Percentiles rank a stretch among this genome's conserved stretches.
These are phyloP conservation scores for Hypoxylon sp. DNA, from an alignment of 2,329 filamentous ascomycete species.

Conservation along the genomic window DNA sequence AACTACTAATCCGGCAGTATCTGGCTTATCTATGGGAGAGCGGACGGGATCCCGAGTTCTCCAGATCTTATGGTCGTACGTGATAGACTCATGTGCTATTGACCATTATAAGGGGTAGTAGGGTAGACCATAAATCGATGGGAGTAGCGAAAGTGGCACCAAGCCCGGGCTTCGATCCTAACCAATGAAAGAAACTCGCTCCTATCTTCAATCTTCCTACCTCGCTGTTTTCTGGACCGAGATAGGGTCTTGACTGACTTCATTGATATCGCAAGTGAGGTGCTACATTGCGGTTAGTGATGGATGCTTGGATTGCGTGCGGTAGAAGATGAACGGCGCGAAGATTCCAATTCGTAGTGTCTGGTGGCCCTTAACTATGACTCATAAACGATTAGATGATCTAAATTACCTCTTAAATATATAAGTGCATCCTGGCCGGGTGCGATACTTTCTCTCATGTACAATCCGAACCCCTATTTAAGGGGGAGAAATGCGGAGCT, in stretches of 20 bases:
- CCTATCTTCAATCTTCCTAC: background rate
- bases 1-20: slow-evolving; percentile 31
- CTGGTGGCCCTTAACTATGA: no score
- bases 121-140: background rate
- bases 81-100: background rate
- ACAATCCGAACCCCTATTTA: background rate
- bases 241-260: background rate
- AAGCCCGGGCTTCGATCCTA: background rate
- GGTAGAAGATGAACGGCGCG: no score
- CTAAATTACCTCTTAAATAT: no score
- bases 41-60: slow-evolving; percentile 23
- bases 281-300: no score
- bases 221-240: background rate
- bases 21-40: slow-evolving; percentile 26
- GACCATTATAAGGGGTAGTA: slow-evolving; percentile 1
- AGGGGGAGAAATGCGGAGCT: background rate
- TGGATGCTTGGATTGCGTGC: background rate
- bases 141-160: background rate
- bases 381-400: no score
- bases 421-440: no score
- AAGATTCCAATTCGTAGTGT: no score
- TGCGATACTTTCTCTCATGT: background rate
- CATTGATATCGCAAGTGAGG: background rate
- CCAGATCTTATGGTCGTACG: slow-evolving; percentile 26
- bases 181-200: background rate